Conservation (phyloP, 345 rosid genomes). For the Turnera subulata region DNA sequence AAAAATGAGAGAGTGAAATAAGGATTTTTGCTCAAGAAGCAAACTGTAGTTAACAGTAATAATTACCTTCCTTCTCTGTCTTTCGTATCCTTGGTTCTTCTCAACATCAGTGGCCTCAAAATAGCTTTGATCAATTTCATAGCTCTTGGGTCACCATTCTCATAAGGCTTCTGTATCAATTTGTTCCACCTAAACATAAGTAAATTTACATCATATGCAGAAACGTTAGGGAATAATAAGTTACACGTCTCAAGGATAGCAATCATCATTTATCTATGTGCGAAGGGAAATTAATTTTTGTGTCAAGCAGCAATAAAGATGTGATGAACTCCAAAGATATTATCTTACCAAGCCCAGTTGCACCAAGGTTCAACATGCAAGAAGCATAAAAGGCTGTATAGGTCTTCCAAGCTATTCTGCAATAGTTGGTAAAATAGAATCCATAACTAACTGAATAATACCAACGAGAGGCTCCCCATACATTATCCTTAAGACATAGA, state of each 20-base stretch:
- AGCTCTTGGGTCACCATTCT: conserved; percentile 64
- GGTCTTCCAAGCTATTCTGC: conserved; percentile 67
- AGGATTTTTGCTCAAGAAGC: no score
- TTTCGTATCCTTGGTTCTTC: conserved; percentile 67
- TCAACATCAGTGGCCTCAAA: conserved; percentile 58
- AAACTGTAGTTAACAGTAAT: no score
- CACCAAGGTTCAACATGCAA: conserved; percentile 73
- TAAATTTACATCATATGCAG: conserved; percentile 3
- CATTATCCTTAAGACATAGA: no score
- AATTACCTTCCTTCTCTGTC: conserved; percentile 58
- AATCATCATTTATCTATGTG: no score
- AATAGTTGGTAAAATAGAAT: conserved; percentile 8
- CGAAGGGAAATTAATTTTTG: no score
- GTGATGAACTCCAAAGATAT: no score
- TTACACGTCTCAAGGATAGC: no score
- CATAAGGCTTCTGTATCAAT: conserved; percentile 61
- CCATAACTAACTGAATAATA: background rate
- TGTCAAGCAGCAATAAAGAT: no score
- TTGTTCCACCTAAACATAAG: conserved; percentile 50
- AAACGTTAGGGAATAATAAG: background rate
- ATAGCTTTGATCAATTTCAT: conserved; percentile 53
- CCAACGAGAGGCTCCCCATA: no score
- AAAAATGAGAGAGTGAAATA: conserved; percentile 3
- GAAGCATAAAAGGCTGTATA: conserved; percentile 67
- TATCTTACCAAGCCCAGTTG: conserved; percentile 61